phyloP scores from a whole-genome alignment of 2,329 filamentous ascomycete species.

The Hymenoscyphus occultus region DNA sequence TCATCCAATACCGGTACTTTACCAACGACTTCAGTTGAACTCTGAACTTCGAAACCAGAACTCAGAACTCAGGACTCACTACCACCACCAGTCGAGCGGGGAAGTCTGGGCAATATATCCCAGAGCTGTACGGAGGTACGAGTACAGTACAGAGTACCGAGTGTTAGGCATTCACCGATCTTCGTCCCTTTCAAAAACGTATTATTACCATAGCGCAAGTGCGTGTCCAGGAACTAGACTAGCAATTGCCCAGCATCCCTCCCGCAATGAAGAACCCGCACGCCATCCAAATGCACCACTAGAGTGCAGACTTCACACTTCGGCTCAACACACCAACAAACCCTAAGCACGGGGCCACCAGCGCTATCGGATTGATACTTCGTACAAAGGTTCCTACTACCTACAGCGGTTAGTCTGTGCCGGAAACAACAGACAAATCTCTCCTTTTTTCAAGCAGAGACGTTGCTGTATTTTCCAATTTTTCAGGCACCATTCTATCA shows the following conservation, averaged over 20 bases:
- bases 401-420: too few species aligned
- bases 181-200: background rate
- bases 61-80: too few species aligned
- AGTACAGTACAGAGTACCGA: too few species aligned
- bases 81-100: background rate
- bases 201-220: conserved; percentile 3
- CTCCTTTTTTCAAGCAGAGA: too few species aligned
- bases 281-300: background rate
- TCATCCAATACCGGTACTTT: too few species aligned
- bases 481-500: too few species aligned
- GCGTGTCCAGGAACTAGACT: background rate
- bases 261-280: conserved; percentile 1
- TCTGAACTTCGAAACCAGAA: too few species aligned
- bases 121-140: background rate
- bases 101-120: background rate
- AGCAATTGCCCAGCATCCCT: background rate
- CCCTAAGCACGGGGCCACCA: background rate
- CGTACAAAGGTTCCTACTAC: too few species aligned
- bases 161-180: background rate
- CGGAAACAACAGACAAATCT: too few species aligned
- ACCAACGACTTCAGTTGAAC: too few species aligned
- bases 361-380: background rate
- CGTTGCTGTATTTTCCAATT: too few species aligned
- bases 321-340: background rate
- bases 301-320: background rate